These are phyloP conservation scores for Arachis monticola DNA, from an alignment of 331 rosid species.

Conservation along the genomic window DNA sequence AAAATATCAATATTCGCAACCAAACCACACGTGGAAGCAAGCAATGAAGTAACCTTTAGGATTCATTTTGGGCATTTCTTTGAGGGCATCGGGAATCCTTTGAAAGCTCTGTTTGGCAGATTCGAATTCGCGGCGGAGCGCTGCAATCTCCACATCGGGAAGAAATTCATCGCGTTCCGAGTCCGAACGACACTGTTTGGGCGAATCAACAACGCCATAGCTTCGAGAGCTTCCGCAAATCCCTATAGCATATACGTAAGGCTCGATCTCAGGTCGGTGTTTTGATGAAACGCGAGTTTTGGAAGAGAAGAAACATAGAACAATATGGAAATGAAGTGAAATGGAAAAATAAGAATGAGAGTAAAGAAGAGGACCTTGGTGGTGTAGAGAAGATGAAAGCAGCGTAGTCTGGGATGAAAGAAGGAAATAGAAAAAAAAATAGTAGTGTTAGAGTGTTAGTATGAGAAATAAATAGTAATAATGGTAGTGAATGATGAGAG, in stretches of 20 bases:
- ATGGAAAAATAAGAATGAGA: background rate
- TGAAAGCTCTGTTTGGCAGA: constrained; percentile 69
- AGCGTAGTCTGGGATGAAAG: constrained; percentile 44
- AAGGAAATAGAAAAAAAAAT: constrained; percentile 27
- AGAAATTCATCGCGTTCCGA: constrained; percentile 31
- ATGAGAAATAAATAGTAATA: background rate
- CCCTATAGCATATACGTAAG: constrained; percentile 50
- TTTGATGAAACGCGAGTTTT: background rate
- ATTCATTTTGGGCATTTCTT: constrained; percentile 75
- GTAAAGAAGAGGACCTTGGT: constrained; percentile 44
- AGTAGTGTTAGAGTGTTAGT: constrained; percentile 16
- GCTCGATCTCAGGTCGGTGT: background rate
- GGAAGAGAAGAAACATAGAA: constrained; percentile 16
- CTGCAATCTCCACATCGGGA: constrained; percentile 53
- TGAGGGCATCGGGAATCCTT: constrained; percentile 67
- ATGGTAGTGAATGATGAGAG: too few relatives aligned
- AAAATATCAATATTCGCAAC: background rate
- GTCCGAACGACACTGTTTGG: constrained; percentile 32
- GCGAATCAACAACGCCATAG: constrained; percentile 43
- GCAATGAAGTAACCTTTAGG: constrained; percentile 62
- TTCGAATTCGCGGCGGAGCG: constrained; percentile 67
- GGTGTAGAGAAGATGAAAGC: constrained; percentile 43
- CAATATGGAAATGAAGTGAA: background rate
- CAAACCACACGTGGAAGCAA: constrained; percentile 12
- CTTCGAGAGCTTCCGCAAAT: constrained; percentile 50